These are phyloP conservation scores for Corymbia citriodora DNA, from an alignment of 441 rosid species.

Conservation along the genomic window DNA sequence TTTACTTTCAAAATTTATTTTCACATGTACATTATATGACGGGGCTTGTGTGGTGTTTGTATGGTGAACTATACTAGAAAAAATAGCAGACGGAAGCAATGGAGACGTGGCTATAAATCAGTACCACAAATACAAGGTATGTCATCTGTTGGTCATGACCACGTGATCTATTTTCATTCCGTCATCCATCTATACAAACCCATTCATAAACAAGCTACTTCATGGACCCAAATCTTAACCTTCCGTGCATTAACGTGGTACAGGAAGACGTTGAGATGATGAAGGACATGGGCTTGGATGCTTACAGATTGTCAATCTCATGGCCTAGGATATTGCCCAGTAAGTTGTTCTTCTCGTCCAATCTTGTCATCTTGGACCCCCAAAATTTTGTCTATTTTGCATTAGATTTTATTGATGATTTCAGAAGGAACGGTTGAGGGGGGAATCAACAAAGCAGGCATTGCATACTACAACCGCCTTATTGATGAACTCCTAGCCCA, in stretches of 20 bases:
- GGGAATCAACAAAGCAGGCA: neutral
- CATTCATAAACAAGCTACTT: neutral
- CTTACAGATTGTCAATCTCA: slow-evolving; percentile 6
- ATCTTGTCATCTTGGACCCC: neutral
- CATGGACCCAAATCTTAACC: neutral
- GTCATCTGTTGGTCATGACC: no score
- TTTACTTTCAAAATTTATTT: neutral
- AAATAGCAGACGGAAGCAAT: neutral
- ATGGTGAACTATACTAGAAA: neutral
- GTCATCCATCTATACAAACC: neutral
- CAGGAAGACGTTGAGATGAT: neutral
- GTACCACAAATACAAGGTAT: neutral
- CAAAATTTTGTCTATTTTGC: neutral
- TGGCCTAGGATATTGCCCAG: slow-evolving; percentile 6
- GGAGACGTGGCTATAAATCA: neutral
- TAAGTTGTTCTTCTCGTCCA: neutral
- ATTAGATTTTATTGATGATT: neutral
- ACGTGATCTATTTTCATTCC: neutral
- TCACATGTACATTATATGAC: neutral
- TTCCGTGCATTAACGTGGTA: neutral
- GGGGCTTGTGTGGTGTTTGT: neutral
- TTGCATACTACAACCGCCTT: neutral
- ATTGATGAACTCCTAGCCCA: neutral
- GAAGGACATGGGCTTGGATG: slow-evolving; percentile 7
- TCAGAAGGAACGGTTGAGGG: neutral